Conservation (phyloP, 768 basidiomycete species). For the Hygrocybe punicea region DNA sequence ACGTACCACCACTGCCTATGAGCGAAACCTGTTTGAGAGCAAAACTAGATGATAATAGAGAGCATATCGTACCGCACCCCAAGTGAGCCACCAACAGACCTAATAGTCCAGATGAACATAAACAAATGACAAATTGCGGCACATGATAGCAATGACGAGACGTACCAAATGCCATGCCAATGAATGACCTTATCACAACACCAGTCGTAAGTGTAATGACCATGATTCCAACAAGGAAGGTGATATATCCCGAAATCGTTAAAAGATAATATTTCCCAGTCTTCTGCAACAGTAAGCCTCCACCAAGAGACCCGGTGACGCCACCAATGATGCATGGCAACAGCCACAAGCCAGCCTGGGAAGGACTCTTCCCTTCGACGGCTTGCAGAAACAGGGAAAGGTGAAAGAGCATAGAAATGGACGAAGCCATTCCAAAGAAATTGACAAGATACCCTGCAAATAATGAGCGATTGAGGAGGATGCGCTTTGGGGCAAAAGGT, state of each 20-base stretch:
- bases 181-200: slow-evolving; percentile 32
- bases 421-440: slow-evolving; percentile 50
- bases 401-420: slow-evolving; percentile 49
- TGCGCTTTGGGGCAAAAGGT: slow-evolving; percentile 56
- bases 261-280: slow-evolving; percentile 56
- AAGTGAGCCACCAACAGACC: neutral
- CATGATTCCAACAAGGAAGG: slow-evolving; percentile 39
- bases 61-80: neutral
- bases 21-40: neutral
- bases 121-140: neutral
- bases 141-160: neutral
- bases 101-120: neutral
- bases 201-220: slow-evolving; percentile 42
- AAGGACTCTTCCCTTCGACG: slow-evolving; percentile 45
- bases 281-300: slow-evolving; percentile 54
- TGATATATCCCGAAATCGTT: slow-evolving; percentile 43
- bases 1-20: slow-evolving; percentile 52
- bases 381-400: slow-evolving; percentile 59
- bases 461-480: slow-evolving; percentile 48
- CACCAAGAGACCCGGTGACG: slow-evolving; percentile 47
- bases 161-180: slow-evolving; percentile 44
- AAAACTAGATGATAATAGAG: neutral
- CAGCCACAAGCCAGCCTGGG: slow-evolving; percentile 51
- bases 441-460: slow-evolving; percentile 57
- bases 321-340: slow-evolving; percentile 46